These are phyloP conservation scores for Galerina sulciceps DNA, from an alignment of 768 basidiomycete genomes.

Conservation along the genomic window DNA sequence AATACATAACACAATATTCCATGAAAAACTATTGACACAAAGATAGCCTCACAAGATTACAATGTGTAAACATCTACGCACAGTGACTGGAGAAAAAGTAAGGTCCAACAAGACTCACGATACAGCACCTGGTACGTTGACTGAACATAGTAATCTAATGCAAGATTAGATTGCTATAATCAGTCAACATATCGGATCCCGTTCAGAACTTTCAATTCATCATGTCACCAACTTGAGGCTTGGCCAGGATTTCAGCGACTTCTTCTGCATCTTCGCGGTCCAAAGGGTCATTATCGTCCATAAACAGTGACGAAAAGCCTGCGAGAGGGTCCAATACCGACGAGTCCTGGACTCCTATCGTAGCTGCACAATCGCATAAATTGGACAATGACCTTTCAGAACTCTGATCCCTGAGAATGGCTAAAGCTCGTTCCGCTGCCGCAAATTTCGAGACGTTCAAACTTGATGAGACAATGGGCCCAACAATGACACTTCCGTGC, in stretches of 20 bases:
- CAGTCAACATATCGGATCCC: slow-evolving; percentile 30
- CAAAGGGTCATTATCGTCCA: neutral
- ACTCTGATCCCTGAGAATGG: slow-evolving; percentile 50
- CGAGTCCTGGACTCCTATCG: neutral
- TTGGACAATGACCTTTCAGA: slow-evolving; percentile 47
- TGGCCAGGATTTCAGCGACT: slow-evolving; percentile 1
- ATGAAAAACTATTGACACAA: neutral
- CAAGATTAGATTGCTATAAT: slow-evolving; percentile 21
- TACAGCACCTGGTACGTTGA: slow-evolving; percentile 25
- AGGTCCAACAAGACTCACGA: neutral
- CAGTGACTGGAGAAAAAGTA: neutral
- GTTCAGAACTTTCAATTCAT: neutral
- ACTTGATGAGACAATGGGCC: slow-evolving; percentile 64
- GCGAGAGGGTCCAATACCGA: neutral
- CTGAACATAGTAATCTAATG: slow-evolving; percentile 26
- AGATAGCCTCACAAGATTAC: neutral
- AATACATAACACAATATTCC: too few relatives aligned
- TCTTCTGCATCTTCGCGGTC: slow-evolving; percentile 15
- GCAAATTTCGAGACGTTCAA: slow-evolving; percentile 67
- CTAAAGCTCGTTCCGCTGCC: slow-evolving; percentile 64
- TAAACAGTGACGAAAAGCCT: neutral
- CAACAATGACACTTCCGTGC: slow-evolving; percentile 59
- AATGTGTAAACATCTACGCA: neutral
- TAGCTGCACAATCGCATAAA: slow-evolving; percentile 40
- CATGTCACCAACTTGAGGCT: neutral